phyloP scores from a whole-genome alignment of 2,329 filamentous ascomycete species.

The Beauveria rudraprayagi region DNA sequence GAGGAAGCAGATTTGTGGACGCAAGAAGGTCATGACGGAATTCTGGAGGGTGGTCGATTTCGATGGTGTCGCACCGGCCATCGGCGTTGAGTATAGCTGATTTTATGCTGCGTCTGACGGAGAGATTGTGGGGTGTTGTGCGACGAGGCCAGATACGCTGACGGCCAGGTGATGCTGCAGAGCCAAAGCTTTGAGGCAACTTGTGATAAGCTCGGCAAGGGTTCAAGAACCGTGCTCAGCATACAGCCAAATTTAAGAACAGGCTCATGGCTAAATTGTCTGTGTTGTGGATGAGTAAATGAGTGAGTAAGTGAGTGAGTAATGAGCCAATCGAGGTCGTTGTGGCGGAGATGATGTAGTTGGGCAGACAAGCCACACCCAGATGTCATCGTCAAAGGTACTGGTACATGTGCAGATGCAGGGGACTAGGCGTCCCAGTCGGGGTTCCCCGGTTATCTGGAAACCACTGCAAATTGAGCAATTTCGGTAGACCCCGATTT shows the following conservation, averaged over 20 bases:
- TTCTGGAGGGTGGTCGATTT: slow-evolving; percentile 9
- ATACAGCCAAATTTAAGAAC: neutral
- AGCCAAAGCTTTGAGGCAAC: too few relatives aligned
- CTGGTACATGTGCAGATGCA: neutral
- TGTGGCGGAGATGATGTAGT: neutral
- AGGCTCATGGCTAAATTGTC: neutral
- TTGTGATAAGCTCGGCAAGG: too few relatives aligned
- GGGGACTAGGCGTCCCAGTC: neutral
- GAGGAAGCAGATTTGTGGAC: slow-evolving; percentile 5
- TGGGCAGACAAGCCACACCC: neutral
- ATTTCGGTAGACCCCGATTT: too few relatives aligned
- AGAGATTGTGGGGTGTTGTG: neutral
- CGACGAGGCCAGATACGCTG: neutral
- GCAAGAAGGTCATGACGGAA: slow-evolving; percentile 4
- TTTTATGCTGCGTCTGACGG: neutral
- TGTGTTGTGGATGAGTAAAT: neutral
- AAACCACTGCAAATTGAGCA: too few relatives aligned
- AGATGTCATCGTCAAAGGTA: neutral
- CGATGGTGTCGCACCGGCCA: slow-evolving; percentile 11
- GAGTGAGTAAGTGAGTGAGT: neutral
- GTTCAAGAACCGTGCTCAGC: neutral
- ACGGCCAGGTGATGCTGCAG: too few relatives aligned
- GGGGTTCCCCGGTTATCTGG: too few relatives aligned
- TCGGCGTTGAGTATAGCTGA: neutral
- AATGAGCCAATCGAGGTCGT: neutral